phyloP scores from a whole-genome alignment of 1,284 basidiomycete genomes.

The Fomitopsis schrenkii region DNA sequence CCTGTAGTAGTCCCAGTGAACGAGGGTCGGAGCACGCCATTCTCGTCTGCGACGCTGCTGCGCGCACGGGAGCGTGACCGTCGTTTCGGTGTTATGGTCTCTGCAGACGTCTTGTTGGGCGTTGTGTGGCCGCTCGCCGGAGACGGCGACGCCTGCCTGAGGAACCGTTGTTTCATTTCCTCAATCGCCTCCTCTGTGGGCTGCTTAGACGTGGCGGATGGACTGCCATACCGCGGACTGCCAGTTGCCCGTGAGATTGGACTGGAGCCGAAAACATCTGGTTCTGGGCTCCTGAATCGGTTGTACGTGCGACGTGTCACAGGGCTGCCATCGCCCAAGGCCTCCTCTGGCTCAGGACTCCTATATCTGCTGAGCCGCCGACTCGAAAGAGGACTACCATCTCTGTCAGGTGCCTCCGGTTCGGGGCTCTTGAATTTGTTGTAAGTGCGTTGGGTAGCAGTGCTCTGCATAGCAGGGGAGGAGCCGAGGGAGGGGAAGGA shows the following conservation, averaged over 20 bases:
- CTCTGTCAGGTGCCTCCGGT: constrained; percentile 9
- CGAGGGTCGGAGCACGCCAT: background rate
- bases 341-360: constrained; percentile 9
- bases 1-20: background rate
- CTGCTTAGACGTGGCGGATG: constrained; percentile 18
- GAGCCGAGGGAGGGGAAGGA: constrained; percentile 15
- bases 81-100: constrained; percentile 21
- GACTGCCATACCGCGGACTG: constrained; percentile 20
- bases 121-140: constrained; percentile 14
- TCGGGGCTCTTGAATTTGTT: constrained; percentile 12
- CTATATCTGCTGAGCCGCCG: constrained; percentile 12
- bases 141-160: constrained; percentile 31
- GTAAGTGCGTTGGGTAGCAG: background rate
- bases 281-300: constrained; percentile 25
- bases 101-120: constrained; percentile 10
- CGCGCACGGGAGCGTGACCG: constrained; percentile 4
- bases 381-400: constrained; percentile 16
- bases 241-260: constrained; percentile 10
- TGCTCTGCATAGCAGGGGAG: constrained; percentile 2
- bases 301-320: constrained; percentile 27
- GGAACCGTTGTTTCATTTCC: constrained; percentile 60
- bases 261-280: constrained; percentile 13
- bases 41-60: background rate
- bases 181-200: constrained; percentile 51
- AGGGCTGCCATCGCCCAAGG: constrained; percentile 13